Evolutionary conservation across 148 eudicot genomes (phyloP).

Genomic region (Vaccinium myrtillus): DNA sequence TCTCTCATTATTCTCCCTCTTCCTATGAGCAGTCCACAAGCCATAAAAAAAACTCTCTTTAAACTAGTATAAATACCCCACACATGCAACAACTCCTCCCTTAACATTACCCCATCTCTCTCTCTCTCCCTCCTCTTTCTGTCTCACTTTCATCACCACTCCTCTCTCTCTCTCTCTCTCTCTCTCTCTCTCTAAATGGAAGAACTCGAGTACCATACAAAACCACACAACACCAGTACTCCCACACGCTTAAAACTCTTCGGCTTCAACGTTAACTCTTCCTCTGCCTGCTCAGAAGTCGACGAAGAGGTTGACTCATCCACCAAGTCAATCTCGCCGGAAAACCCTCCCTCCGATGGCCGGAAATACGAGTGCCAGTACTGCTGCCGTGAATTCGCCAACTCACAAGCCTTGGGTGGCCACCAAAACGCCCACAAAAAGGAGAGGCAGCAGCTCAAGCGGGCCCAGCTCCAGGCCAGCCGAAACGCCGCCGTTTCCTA

Average conservation of each 20-base stretch:
- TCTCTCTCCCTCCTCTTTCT: conserved; percentile 7
- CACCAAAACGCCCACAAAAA: conserved; percentile 97
- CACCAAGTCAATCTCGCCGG: conserved; percentile 47
- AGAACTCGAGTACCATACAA: conserved; percentile 47
- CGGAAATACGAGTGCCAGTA: conserved; percentile 89
- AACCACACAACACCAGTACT: conserved; percentile 20
- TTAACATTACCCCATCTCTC: conserved; percentile 7
- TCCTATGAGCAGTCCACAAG: conserved; percentile 7
- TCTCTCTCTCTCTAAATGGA: conserved; percentile 34
- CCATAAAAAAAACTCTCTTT: conserved; percentile 14
- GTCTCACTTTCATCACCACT: conserved; percentile 21
- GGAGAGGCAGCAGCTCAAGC: conserved; percentile 75
- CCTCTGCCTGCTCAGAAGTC: conserved; percentile 17
- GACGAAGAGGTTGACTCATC: conserved; percentile 37
- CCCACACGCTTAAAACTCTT: conserved; percentile 60
- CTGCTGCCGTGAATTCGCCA: conserved; percentile 79
- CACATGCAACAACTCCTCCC: conserved; percentile 49
- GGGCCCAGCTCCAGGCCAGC: conserved; percentile 77
- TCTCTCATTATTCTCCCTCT: background rate
- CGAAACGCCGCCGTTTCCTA: conserved; percentile 72
- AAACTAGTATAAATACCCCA: conserved; percentile 51
- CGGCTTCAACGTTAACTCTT: conserved; percentile 69
- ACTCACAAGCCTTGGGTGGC: conserved; percentile 92
- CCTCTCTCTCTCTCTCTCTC: background rate
- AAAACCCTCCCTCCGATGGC: conserved; percentile 36